Percentiles rank a stretch among this genome's conserved stretches.
Evolutionary conservation across 805 yeast species (phyloP).

Genomic region (Ogataea pignaliae): DNA sequence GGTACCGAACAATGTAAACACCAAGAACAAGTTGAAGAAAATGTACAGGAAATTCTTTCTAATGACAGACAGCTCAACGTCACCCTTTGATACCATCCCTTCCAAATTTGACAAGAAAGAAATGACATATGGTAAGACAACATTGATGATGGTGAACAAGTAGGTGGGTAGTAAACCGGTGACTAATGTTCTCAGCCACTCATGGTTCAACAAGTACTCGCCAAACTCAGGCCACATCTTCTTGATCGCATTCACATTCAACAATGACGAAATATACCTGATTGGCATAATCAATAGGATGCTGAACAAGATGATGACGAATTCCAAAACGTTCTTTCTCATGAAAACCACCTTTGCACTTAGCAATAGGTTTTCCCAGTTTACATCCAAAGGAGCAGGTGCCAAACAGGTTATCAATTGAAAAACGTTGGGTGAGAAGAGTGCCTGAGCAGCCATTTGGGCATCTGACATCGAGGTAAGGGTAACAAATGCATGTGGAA

Average conservation of each 20-base stretch:
- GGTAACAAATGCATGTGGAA: slow-evolving; percentile 67
- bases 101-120: slow-evolving; percentile 45
- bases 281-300: slow-evolving; percentile 51
- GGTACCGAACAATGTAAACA: slow-evolving; percentile 59
- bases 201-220: slow-evolving; percentile 44
- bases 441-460: slow-evolving; percentile 96
- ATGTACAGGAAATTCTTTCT: slow-evolving; percentile 57
- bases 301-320: slow-evolving; percentile 43
- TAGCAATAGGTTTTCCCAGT: slow-evolving; percentile 61
- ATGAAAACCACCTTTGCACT: slow-evolving; percentile 35
- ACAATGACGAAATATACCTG: slow-evolving; percentile 50
- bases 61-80: slow-evolving; percentile 52
- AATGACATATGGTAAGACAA: slow-evolving; percentile 51
- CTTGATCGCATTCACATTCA: slow-evolving; percentile 51
- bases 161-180: slow-evolving; percentile 62
- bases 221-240: slow-evolving; percentile 60
- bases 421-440: slow-evolving; percentile 83
- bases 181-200: slow-evolving; percentile 49
- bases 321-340: slow-evolving; percentile 28
- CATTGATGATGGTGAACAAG: slow-evolving; percentile 50
- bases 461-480: slow-evolving; percentile 94
- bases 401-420: slow-evolving; percentile 81
- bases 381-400: slow-evolving; percentile 93
- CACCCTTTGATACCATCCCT: slow-evolving; percentile 53
- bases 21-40: slow-evolving; percentile 57